Evolutionary conservation across 106 monocot genomes (phyloP).

Genomic region (Acorus calamus): DNA sequence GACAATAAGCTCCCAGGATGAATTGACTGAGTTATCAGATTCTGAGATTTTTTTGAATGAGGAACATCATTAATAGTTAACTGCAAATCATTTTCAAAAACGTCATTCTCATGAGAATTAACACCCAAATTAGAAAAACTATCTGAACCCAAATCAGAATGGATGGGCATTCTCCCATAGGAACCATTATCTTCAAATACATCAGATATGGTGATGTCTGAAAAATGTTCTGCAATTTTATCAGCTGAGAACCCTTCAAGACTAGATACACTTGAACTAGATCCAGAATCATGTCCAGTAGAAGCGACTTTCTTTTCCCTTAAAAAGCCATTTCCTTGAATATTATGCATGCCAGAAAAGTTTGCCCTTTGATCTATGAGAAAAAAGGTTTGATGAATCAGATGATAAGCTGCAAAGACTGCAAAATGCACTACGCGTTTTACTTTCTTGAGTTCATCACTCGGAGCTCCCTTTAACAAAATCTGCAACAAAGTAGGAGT

Average conservation of each 20-base stretch:
- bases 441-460: slow-evolving; percentile 82
- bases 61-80: not conserved
- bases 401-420: slow-evolving; percentile 89
- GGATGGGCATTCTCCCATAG: not conserved
- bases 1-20: slow-evolving; percentile 26
- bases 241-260: slow-evolving; percentile 2
- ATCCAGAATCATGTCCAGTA: not conserved
- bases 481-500: slow-evolving; percentile 41
- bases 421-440: slow-evolving; percentile 70
- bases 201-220: slow-evolving; percentile 36
- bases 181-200: slow-evolving; percentile 8
- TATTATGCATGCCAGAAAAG: slow-evolving; percentile 23
- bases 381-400: slow-evolving; percentile 85
- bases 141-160: slow-evolving; percentile 7
- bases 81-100: not conserved
- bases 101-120: slow-evolving; percentile 13
- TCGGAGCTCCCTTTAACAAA: slow-evolving; percentile 72
- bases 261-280: not conserved
- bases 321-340: slow-evolving; percentile 2
- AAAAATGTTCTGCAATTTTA: slow-evolving; percentile 4
- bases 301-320: not conserved
- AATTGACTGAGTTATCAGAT: too few species aligned
- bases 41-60: slow-evolving; percentile 2
- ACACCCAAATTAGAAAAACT: slow-evolving; percentile 3
- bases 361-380: slow-evolving; percentile 81